These are phyloP conservation scores for Populus trichocarpa DNA, from an alignment of 441 rosid genomes.

Conservation along the genomic window DNA sequence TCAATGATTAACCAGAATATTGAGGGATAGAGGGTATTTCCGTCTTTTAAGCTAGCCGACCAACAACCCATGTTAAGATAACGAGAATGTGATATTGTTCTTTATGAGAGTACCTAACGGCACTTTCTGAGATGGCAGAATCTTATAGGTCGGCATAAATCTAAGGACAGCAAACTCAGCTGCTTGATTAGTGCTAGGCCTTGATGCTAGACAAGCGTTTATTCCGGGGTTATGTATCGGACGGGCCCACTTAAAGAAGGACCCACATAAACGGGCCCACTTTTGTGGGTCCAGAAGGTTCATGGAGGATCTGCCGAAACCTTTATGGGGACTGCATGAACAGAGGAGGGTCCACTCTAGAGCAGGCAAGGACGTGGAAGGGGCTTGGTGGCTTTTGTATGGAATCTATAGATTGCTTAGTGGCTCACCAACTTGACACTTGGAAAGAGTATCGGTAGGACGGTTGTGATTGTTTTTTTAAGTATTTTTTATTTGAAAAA, in stretches of 20 bases:
- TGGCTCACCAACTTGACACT: too few species aligned
- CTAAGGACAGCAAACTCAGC: not conserved
- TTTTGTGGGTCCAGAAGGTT: not conserved
- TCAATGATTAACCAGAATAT: not conserved
- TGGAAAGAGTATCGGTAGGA: too few species aligned
- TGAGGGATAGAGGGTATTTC: not conserved
- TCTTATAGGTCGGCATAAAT: not conserved
- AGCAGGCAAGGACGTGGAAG: not conserved
- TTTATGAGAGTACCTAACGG: not conserved
- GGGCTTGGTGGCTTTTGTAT: not conserved
- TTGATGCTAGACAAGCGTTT: conserved; percentile 6
- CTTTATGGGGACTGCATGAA: too few species aligned
- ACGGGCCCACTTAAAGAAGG: not conserved
- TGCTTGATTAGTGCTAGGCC: conserved; percentile 5
- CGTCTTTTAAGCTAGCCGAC: not conserved
- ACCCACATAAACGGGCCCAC: not conserved
- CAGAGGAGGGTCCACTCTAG: not conserved
- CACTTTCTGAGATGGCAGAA: conserved; percentile 14
- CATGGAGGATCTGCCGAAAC: not conserved
- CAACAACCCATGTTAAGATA: not conserved
- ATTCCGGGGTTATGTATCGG: conserved; percentile 11
- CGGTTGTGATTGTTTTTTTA: too few species aligned
- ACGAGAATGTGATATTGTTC: not conserved
- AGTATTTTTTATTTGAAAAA: too few species aligned
- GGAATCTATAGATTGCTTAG: not conserved